Evolutionary conservation across 345 rosid genomes (phyloP), one percentile per base, ranked within the genome.

Genomic region (Eucalyptus albens): DNA sequence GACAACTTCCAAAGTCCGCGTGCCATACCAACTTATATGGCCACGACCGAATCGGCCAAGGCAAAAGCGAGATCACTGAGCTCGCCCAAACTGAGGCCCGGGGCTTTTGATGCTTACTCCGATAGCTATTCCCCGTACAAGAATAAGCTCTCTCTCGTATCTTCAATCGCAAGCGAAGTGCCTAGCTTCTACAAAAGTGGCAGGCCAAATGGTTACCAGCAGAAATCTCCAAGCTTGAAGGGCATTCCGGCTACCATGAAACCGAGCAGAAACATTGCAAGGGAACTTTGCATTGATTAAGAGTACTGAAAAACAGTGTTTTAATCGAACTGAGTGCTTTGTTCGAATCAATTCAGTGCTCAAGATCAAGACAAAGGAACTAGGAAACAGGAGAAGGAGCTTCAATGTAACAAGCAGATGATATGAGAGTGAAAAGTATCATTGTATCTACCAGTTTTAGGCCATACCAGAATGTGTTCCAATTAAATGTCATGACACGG

Each of bases 31-130:
- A 93, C 99, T 69, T 97, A 97, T 90, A 97, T 97, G 99, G 96
- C 98, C 83, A 94, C 98, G 87, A 97, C 99, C 22, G 95, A 95
- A 92, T 96, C 99, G 11, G 99, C 99, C 56, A 95, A 92, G 92
- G 99, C 97, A 80, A 97, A 96, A 90, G 90, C 94, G 87, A 96
- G 98, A 92, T 95, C 99, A 44, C 44, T 92, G 72, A 96, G 97
- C 92, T 93, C 99, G 9, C 99, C 97, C 5, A 96, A 93, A 92
- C 86, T 93, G 50, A 94, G 98, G 89, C 93, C 97, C 2, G 97
- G 96, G 53, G 89, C 90, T 86, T 94, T 89, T 65, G 99, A 96
- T 89, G 94, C 98, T n/a, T 96, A 92, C 82, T 95, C 98, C 12
- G 99, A 96, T 88, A 92, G 96, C 92, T 94, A 93, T 90, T 97